Evolutionary conservation across 108 stramenopile species (phyloP), one percentile per base, ranked within the genome.

Genomic region (Skeletonema costatum): DNA sequence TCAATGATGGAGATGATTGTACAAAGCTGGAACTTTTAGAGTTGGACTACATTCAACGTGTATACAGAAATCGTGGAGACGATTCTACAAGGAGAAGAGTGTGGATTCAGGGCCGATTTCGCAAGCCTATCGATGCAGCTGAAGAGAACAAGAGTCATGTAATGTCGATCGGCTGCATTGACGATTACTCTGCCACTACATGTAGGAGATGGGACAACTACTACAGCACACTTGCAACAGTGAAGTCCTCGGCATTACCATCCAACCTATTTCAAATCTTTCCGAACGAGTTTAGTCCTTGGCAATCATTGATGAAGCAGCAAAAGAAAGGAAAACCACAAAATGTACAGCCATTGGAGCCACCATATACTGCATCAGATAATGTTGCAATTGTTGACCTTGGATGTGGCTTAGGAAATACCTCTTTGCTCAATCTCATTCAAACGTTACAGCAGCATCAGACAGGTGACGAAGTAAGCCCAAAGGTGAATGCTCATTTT

Each of bases 71-170:
- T 78, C 73, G 82, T 5, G 67, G 62, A 35, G 81, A 82, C 42
- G 71, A 63, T 14, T 71, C 76, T 5, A 68, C 46, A 17, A 78
- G 93, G 48, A 70, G 90, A 66, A 73, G 90, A 46, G 88, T 93
- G 4, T 93, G 93, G 93, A 87, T 93, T 17, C 90, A 91, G 66
- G 93, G 73, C 10, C 63, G 90, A 32, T 91, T 91, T 82, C 87
- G 80, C 9, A 85, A 86, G 51, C 86, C 86, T 71, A 10, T 61
- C 14, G 25, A 36, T 66, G 30, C 29, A 16, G 38, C 13, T 9
- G 14, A 31, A 36, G 29, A 21, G 16, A 36, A n/a, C 36, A 58
- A 48, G 31, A 2, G 16, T 50, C 4, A 31, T 32, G 30, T 14
- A 14, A 14, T 12, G 5, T 46, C 44, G 3, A n/a, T n/a, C 16